Conservation (phyloP, 805 yeast species). For the Myxozyma nipponensis region DNA sequence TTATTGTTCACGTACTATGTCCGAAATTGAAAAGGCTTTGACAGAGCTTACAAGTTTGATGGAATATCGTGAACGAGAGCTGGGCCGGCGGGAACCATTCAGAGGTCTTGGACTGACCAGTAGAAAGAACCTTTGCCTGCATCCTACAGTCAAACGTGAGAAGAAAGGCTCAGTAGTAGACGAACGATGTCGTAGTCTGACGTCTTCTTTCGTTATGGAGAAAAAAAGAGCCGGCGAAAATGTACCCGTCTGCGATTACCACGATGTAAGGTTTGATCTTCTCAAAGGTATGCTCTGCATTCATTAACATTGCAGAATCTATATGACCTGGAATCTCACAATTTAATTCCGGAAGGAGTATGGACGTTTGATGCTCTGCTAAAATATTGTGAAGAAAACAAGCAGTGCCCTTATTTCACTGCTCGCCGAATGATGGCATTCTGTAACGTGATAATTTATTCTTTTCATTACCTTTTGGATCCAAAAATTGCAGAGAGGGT, state of each 20-base stretch:
- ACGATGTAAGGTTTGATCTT: slow-evolving; percentile 55
- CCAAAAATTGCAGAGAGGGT: slow-evolving; percentile 97
- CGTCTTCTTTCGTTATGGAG: slow-evolving; percentile 81
- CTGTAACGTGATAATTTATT: slow-evolving; percentile 91
- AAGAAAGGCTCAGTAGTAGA: slow-evolving; percentile 90
- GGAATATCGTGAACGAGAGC: slow-evolving; percentile 77
- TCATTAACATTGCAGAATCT: slow-evolving; percentile 46
- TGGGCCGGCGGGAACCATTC: slow-evolving; percentile 86
- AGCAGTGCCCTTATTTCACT: slow-evolving; percentile 93
- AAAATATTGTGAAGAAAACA: slow-evolving; percentile 69
- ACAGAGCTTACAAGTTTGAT: slow-evolving; percentile 84
- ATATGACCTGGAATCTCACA: slow-evolving; percentile 79
- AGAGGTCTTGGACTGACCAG: slow-evolving; percentile 91
- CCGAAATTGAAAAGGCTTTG: slow-evolving; percentile 95
- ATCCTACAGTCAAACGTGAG: slow-evolving; percentile 82
- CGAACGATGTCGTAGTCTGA: slow-evolving; percentile 91
- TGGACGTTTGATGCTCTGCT: slow-evolving; percentile 85
- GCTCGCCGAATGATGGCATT: slow-evolving; percentile 83
- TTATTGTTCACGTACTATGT: slow-evolving; percentile 99
- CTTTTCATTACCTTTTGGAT: slow-evolving; percentile 92
- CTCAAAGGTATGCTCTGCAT: too few relatives aligned
- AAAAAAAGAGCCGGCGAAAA: slow-evolving; percentile 58
- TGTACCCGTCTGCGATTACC: slow-evolving; percentile 73
- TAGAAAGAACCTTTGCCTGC: slow-evolving; percentile 90
- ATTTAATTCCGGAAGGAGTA: slow-evolving; percentile 87